These are phyloP conservation scores for Trichoderma aggressivum DNA, from an alignment of 2,329 filamentous ascomycete genomes.

Conservation along the genomic window DNA sequence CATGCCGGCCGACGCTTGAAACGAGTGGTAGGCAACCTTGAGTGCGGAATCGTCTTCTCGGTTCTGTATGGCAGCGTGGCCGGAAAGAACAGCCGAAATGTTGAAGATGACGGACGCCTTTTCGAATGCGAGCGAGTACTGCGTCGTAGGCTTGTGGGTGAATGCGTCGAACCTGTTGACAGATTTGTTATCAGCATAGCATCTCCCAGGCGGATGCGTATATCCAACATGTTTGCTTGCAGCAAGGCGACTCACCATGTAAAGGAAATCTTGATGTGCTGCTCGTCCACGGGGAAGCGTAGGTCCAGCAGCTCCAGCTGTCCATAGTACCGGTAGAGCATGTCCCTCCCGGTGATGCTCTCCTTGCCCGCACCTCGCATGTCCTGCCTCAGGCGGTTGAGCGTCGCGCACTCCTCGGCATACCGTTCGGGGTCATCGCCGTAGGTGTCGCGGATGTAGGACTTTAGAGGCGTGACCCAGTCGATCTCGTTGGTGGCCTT, in stretches of 20 bases:
- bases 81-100: constrained; percentile 94
- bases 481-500: constrained; percentile 97
- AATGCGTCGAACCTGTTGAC: constrained; percentile 93
- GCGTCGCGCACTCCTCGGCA: constrained; percentile 87
- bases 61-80: constrained; percentile 90
- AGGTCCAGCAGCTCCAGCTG: constrained; percentile 93
- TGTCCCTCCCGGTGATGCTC: constrained; percentile 86
- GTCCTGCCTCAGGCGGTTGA: constrained; percentile 94
- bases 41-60: constrained; percentile 87
- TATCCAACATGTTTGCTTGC: not conserved
- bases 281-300: constrained; percentile 94
- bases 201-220: not conserved
- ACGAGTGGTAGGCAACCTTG: constrained; percentile 96
- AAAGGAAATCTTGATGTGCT: constrained; percentile 98
- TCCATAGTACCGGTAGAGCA: constrained; percentile 96
- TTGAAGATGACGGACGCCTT: constrained; percentile 99
- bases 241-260: constrained; percentile 67
- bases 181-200: constrained; percentile 18
- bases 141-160: constrained; percentile 93
- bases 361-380: constrained; percentile 98
- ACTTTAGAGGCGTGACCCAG: constrained; percentile 89
- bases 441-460: constrained; percentile 89
- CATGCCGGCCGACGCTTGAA: constrained; percentile 97
- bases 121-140: constrained; percentile 95
- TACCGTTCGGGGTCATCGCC: constrained; percentile 97